phyloP scores from a whole-genome alignment of 2,329 filamentous ascomycete genomes.

The Pseudocercospora pini-densiflorae region DNA sequence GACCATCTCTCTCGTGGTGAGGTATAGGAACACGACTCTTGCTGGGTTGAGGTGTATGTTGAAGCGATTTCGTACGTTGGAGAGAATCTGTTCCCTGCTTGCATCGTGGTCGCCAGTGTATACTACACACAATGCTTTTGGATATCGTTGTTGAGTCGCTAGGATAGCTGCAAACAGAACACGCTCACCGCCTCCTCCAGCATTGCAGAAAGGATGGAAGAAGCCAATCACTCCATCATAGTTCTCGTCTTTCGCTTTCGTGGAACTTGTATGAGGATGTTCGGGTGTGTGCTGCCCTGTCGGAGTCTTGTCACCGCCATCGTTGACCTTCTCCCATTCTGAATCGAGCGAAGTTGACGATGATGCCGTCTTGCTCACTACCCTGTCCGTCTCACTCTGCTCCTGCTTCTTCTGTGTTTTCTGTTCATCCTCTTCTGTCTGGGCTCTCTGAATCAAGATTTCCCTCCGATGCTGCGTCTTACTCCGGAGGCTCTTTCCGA shows the following conservation, averaged over 20 bases:
- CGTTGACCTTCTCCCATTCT: constrained; percentile 72
- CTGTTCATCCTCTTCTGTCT: constrained; percentile 33
- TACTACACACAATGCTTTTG: constrained; percentile 84
- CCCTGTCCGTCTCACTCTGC: background rate
- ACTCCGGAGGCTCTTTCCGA: constrained; percentile 36
- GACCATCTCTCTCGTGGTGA: constrained; percentile 85
- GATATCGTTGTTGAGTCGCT: constrained; percentile 87
- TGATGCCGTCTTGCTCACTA: constrained; percentile 21
- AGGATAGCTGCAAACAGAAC: constrained; percentile 96
- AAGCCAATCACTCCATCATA: constrained; percentile 92
- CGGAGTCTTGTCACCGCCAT: constrained; percentile 49
- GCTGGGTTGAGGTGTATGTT: constrained; percentile 87
- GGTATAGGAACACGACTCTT: constrained; percentile 85
- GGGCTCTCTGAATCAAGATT: constrained; percentile 35
- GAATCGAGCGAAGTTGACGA: constrained; percentile 56
- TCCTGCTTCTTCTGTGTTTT: background rate
- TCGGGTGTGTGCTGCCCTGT: constrained; percentile 49
- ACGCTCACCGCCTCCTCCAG: constrained; percentile 91
- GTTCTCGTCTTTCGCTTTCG: constrained; percentile 52
- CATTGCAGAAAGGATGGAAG: constrained; percentile 99
- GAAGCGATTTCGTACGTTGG: constrained; percentile 71
- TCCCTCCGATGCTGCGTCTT: constrained; percentile 39
- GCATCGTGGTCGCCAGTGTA: constrained; percentile 96
- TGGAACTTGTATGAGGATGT: constrained; percentile 15
- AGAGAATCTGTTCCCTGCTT: constrained; percentile 77